Base-by-base conservation (phyloP, 306 rosid species). In the Vicia sativa region DNA sequence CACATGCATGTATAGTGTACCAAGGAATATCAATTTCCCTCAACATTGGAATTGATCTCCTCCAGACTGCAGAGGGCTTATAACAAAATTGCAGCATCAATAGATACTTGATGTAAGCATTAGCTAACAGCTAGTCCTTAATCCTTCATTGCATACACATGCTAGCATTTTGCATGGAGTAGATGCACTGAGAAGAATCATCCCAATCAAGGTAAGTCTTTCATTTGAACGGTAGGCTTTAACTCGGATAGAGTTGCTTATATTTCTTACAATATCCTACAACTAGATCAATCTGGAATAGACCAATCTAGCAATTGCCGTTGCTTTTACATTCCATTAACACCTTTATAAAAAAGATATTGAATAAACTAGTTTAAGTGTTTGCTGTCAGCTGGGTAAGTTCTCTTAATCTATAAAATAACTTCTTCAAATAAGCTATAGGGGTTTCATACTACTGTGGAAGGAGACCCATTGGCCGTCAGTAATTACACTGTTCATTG, bases 131-230 rank as follows among this genome's bases (percentile, higher is more conserved):
- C 29, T 55, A 61, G 45, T 45, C 58, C 53, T 65, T 38, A 23
- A 26, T 65, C 49, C 41, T 41, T 63, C 45, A 42, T 11, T 14
- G 37, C 4, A 19, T 61, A 72, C 41, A 31, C 42, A 11, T 43
- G 3, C 42, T 19, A 15, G 9, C 13, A 15, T 35, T 59, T 71
- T n/a, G 13, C 2, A 54, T 15, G 56, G 15, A 9, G 28, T 38
- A 67, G 9, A 53, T 34, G 43, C 18, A 46, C 29, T 15, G 11
- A 59, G 54, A 65, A 65, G 26, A 71, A 46, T 48, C 41, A 65
- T 29, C 63, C 49, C 15, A 71, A 48, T n/a, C 64, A 65, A 65
- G 68, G n/a, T 71, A 31, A 64, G 55, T 46, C 43, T 58, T 69
- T 26, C 65, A 25, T 72, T 61, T 23, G 28, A 16, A 72, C 2